Evolutionary conservation across 805 yeast genomes (phyloP), one percentile per base, ranked within the genome.

Genomic region (Pichia manshurica): DNA sequence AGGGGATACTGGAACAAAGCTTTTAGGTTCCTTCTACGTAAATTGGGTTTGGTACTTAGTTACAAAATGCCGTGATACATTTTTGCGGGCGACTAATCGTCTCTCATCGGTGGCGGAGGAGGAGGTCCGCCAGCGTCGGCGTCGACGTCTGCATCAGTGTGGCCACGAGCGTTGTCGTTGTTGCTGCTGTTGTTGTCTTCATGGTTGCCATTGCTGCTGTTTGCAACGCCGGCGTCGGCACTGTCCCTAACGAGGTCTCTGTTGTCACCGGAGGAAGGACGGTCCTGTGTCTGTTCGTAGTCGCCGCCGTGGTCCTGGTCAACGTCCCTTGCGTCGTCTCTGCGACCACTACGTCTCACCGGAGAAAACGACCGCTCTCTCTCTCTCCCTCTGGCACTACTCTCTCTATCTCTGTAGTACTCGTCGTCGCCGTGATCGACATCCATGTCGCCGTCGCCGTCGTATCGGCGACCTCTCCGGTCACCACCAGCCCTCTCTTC

Each of bases 71-170:
- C n/a, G n/a, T n/a, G n/a, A n/a, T n/a, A n/a, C n/a, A n/a, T n/a
- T n/a, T n/a, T n/a, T n/a, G n/a, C n/a, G n/a, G n/a, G n/a, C n/a
- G 29, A 8, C 29, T 22, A 36, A 20, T 36, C 39, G 19, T 15
- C 42, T 17, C 31, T 17, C 17, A 28, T 21, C 9, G 44, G 50
- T 3, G 46, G 42, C 5, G 47, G 43, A 36, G 50, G 47, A 20
- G 47, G 50, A 20, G 50, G 45, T 32, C 28, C 34, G 36, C 29
- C 31, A 6, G 19, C 16, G 16, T 33, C 16, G 15, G 22, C 12
- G 22, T 19, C 13, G 15, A 15, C 23, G 12, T 34, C 37, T 9
- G 37, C 37, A 15, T 13, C n/a, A 15, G 17, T 7, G 20, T 34
- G 9, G 37, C 8, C 37, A 34, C 9, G 20, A 34, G 12, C 8